A percentile compares a stretch with the other conserved stretches of the same genome.
These are phyloP conservation scores for Aureobasidium sp. DNA, from an alignment of 2,329 filamentous ascomycete genomes.

Conservation along the genomic window DNA sequence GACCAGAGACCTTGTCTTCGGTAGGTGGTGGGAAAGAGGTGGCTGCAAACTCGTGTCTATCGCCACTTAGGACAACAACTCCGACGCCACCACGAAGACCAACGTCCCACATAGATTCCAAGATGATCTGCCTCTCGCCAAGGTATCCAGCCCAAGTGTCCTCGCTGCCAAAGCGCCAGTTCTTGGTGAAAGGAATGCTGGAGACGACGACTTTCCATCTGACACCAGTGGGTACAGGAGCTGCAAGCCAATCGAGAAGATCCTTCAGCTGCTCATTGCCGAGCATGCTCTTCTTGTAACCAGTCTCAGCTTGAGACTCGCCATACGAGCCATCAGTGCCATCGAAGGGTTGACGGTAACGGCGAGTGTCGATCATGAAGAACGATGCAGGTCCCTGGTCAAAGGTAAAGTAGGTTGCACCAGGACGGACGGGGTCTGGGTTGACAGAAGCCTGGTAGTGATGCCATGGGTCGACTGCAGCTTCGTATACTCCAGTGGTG, in stretches of 20 bases:
- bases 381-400: constrained; percentile 84
- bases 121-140: constrained; percentile 63
- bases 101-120: constrained; percentile 89
- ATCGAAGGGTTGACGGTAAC: constrained; percentile 66
- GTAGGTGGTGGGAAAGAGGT: constrained; percentile 58
- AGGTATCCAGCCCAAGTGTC: constrained; percentile 96
- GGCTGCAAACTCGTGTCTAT: constrained; percentile 94
- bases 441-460: constrained; percentile 82
- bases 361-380: constrained; percentile 88
- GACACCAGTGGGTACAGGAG: constrained; percentile 64
- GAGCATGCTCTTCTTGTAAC: constrained; percentile 68
- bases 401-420: constrained; percentile 81
- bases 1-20: constrained; percentile 36
- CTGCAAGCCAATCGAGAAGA: constrained; percentile 65
- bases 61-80: constrained; percentile 79
- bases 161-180: constrained; percentile 79
- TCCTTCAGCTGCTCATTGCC: constrained; percentile 70
- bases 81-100: constrained; percentile 59
- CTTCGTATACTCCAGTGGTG: constrained; percentile 67
- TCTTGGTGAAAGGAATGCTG: constrained; percentile 92
- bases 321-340: constrained; percentile 43
- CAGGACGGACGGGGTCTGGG: constrained; percentile 55
- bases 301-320: constrained; percentile 32
- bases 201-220: constrained; percentile 91
- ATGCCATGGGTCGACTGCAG: constrained; percentile 74